Evolutionary conservation across 148 eudicot species (phyloP), one percentile per base, ranked within the genome.

Genomic region (Fallopia convolvulus): DNA sequence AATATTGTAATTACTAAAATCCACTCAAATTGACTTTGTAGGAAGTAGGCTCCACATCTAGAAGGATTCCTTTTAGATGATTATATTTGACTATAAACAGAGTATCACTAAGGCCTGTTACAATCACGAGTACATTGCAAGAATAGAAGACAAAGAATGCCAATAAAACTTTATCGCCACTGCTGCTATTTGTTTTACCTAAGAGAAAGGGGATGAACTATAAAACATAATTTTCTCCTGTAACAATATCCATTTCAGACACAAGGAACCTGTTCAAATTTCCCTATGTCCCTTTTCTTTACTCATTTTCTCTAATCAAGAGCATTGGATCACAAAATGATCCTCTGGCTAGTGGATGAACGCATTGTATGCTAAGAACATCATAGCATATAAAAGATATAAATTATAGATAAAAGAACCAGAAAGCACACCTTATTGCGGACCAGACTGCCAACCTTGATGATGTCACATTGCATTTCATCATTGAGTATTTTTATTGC

Each of bases 391-490:
- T 17, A 3, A 70, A 33, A 39, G 11, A 68, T 33, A 68, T 7
- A 15, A 17, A 36, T 17, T 4, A 36, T 11, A 39, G 5, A 32
- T 5, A 39, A 21, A 30, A 32, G 17, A 65, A 11, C 30, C 23
- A 63, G 70, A 63, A 0, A 75, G 50, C 85, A 58, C 74, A 94
- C 99, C 99, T 94, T 94, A 72, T 88, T 92, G 77, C 93, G 89
- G 40, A 94, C 97, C 76, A 94, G 79, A 80, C 79, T 83, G 52
- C 99, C 96, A 74, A 94, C 87, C 88, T 93, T 92, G 83, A 94
- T 88, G 41, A 90, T 87, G 83, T 94, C 99, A 75, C 97, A 88
- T 76, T 92, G 95, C 97, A 94, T 92, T 83, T 92, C 97, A 84
- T 94, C 99, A 82, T 91, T 87, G 78, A 92, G 85, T 55, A 92